A percentile compares a stretch with the other conserved stretches of the same genome.
Conservation (phyloP, 192 early-diverging fungal genomes). For the Gonapodya prolifera region DNA sequence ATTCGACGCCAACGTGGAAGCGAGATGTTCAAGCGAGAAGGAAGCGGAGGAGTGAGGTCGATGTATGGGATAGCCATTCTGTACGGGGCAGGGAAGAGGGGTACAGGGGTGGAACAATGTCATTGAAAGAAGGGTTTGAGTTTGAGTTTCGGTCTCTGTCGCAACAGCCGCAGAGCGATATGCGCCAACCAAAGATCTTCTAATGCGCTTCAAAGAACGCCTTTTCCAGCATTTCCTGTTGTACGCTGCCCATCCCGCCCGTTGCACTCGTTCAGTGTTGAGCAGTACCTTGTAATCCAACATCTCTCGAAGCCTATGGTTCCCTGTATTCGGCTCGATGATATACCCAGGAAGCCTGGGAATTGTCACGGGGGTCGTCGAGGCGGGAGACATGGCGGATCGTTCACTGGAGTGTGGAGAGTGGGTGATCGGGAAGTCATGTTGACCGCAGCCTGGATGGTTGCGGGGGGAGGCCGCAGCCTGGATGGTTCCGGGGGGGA, state of each 20-base stretch:
- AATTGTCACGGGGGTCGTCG: neutral
- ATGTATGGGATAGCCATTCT: neutral
- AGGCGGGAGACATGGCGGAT: neutral
- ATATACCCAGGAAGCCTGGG: neutral
- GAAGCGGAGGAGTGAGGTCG: neutral
- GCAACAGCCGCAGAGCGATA: neutral
- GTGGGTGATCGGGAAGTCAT: too few species aligned
- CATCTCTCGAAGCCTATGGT: neutral
- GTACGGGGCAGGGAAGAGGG: neutral
- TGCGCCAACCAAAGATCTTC: neutral
- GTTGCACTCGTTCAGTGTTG: neutral
- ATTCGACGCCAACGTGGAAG: neutral
- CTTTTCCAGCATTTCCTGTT: too few species aligned
- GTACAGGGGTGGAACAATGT: too few species aligned
- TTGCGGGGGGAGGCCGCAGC: too few species aligned
- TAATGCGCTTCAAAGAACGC: too few species aligned
- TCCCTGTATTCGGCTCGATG: neutral
- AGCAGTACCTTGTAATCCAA: neutral
- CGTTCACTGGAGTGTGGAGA: too few species aligned
- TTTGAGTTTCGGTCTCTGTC: neutral
- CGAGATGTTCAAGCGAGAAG: neutral
- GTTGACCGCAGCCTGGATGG: too few species aligned
- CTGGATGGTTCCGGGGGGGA: too few species aligned
- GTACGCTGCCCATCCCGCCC: too few species aligned
- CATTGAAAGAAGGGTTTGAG: neutral